Evolutionary conservation across 2,329 filamentous ascomycete genomes (phyloP).

Genomic region (Raffaelea deltoideospora): DNA sequence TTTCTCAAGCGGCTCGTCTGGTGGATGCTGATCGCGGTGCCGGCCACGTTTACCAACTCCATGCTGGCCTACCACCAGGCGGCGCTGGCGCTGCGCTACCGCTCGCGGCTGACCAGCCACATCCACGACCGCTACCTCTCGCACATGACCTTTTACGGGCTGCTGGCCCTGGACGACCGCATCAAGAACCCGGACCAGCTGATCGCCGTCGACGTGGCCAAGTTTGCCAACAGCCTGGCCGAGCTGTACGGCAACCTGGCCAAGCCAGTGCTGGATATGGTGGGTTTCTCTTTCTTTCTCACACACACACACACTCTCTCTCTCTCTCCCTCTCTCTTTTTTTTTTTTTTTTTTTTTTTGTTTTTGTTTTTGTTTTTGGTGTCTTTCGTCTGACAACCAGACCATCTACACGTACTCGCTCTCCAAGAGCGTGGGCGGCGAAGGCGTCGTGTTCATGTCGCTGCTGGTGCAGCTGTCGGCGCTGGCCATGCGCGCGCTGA

Average conservation of each 20-base stretch:
- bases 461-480: slow-evolving; percentile 86
- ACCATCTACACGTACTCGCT: slow-evolving; percentile 89
- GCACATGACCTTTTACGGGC: slow-evolving; percentile 95
- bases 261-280: slow-evolving; percentile 87
- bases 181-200: slow-evolving; percentile 98
- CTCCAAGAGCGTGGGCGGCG: slow-evolving; percentile 87
- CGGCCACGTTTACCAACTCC: slow-evolving; percentile 94
- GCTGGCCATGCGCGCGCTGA: slow-evolving; percentile 82
- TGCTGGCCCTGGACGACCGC: slow-evolving; percentile 86
- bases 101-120: slow-evolving; percentile 80
- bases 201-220: slow-evolving; percentile 89
- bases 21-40: slow-evolving; percentile 97
- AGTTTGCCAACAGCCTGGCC: slow-evolving; percentile 88
- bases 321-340: background rate
- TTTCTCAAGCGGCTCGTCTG: slow-evolving; percentile 80
- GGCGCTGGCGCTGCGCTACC: slow-evolving; percentile 82
- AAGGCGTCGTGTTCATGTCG: slow-evolving; percentile 91
- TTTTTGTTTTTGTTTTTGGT: background rate
- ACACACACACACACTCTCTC: too few relatives aligned
- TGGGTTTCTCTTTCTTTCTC: slow-evolving; percentile 24
- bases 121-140: slow-evolving; percentile 93
- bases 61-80: slow-evolving; percentile 98
- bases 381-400: slow-evolving; percentile 16
- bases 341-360: background rate
- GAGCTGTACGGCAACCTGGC: slow-evolving; percentile 94